phyloP scores from a whole-genome alignment of 2,329 filamentous ascomycete species.

The Pestalotiopsis sp. region DNA sequence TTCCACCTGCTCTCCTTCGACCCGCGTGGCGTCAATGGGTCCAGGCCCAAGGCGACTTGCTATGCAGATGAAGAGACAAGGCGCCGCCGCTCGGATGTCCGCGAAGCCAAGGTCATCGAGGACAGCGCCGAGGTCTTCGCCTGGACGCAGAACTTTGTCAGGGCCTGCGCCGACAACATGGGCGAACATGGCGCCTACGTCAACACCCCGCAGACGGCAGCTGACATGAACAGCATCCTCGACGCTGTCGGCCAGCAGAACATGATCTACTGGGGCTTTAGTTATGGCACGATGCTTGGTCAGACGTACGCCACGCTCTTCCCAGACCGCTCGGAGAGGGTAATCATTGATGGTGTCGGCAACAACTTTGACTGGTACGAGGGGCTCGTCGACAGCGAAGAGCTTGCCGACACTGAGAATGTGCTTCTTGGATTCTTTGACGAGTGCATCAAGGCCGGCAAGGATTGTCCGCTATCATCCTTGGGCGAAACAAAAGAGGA shows the following conservation, averaged over 20 bases:
- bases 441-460: constrained; percentile 49
- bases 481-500: constrained; percentile 38
- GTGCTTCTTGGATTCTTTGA: constrained; percentile 45
- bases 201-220: constrained; percentile 47
- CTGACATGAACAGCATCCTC: constrained; percentile 54
- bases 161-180: constrained; percentile 8
- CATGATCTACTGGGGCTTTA: constrained; percentile 39
- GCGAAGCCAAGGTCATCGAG: constrained; percentile 27
- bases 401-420: constrained; percentile 44
- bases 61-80: constrained; percentile 28
- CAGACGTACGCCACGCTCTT: constrained; percentile 30
- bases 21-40: constrained; percentile 43
- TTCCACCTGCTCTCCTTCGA: constrained; percentile 48
- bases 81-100: not conserved
- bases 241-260: constrained; percentile 47
- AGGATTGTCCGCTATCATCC: constrained; percentile 44
- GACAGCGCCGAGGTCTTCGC: constrained; percentile 8
- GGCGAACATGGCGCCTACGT: constrained; percentile 23
- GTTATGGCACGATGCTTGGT: constrained; percentile 32
- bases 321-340: constrained; percentile 22
- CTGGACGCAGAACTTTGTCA: constrained; percentile 29
- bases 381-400: constrained; percentile 36
- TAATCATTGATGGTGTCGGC: constrained; percentile 23
- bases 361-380: constrained; percentile 32
- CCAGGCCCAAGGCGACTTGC: constrained; percentile 40